phyloP scores from a whole-genome alignment of 352 stramenopile genomes.

The Pythium inflatum region DNA sequence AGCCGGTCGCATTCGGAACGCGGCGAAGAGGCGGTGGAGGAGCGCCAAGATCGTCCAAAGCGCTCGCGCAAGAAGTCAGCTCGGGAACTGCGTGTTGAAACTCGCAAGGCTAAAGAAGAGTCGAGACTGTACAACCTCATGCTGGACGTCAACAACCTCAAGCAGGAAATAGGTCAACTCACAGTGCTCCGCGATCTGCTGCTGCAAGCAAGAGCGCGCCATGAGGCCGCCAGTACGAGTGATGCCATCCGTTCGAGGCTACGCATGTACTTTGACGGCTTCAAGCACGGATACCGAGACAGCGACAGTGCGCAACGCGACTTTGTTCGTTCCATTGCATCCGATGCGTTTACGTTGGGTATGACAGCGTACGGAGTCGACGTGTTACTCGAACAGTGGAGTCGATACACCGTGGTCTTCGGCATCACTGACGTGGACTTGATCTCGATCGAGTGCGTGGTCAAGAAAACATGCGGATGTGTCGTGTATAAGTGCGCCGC shows the following conservation, averaged over 20 bases:
- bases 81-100: background rate
- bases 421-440: background rate
- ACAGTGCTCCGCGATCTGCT: background rate
- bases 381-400: slow-evolving; percentile 12
- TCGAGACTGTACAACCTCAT: slow-evolving; percentile 27
- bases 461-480: no score
- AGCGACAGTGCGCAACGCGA: background rate
- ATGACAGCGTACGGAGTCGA: background rate
- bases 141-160: slow-evolving; percentile 28
- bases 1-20: no score
- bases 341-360: background rate
- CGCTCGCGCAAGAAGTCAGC: slow-evolving; percentile 14
- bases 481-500: background rate
- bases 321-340: slow-evolving; percentile 2
- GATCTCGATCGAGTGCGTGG: background rate
- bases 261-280: background rate
- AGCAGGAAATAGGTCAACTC: slow-evolving; percentile 20
- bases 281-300: background rate
- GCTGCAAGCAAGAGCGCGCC: background rate
- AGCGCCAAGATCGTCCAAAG: no score
- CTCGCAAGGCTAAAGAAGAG: background rate
- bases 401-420: slow-evolving; percentile 13
- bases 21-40: no score
- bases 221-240: no score
- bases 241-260: background rate